These are phyloP conservation scores for Triangularia verruculosa DNA, from an alignment of 2,329 filamentous ascomycete genomes.

Conservation along the genomic window DNA sequence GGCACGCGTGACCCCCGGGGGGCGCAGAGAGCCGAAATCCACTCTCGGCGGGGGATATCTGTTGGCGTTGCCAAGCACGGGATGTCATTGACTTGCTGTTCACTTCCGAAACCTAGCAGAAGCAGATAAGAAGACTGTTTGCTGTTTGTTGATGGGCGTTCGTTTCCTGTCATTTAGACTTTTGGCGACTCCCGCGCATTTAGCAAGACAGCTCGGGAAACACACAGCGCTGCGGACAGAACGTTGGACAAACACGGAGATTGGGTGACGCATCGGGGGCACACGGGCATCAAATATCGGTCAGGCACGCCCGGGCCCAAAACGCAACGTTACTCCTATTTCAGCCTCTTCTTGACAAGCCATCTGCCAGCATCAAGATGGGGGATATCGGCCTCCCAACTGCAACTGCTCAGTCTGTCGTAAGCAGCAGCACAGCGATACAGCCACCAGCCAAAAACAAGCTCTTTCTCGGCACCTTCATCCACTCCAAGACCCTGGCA, in stretches of 20 bases:
- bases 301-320: background rate
- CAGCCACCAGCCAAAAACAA: conserved; percentile 35
- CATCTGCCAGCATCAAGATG: background rate
- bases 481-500: conserved; percentile 49
- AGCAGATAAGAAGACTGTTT: background rate
- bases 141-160: background rate
- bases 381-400: background rate
- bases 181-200: background rate
- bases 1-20: background rate
- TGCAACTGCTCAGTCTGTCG: background rate
- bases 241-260: background rate
- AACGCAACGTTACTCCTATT: background rate
- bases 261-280: background rate
- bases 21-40: background rate
- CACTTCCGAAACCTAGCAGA: background rate
- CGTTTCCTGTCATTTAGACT: background rate
- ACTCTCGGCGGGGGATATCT: background rate
- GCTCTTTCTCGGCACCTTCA: conserved; percentile 54
- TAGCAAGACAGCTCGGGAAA: background rate
- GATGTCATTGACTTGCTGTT: background rate
- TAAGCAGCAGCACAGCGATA: background rate
- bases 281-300: background rate
- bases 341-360: background rate
- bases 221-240: background rate
- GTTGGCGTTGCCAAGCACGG: background rate